Evolutionary conservation across 768 basidiomycete species (phyloP).

Genomic region (Mycena pura): DNA sequence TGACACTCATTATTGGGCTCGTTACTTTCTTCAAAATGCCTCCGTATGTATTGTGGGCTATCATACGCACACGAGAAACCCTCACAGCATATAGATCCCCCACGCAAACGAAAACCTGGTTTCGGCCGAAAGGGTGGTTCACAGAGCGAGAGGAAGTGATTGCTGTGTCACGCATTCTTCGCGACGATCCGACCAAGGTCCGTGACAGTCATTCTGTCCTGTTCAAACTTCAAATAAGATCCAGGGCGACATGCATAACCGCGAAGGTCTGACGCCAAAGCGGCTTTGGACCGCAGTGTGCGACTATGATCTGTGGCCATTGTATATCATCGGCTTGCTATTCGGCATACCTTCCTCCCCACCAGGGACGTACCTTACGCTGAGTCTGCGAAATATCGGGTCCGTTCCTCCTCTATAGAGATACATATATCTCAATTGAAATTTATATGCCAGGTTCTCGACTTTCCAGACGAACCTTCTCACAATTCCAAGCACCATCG

Average conservation of each 20-base stretch:
- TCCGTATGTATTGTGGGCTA: constrained; percentile 29
- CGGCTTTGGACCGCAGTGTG: constrained; percentile 60
- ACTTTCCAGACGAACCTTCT: constrained; percentile 69
- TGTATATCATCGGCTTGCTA: constrained; percentile 64
- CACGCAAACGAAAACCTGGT: constrained; percentile 64
- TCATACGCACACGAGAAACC: neutral
- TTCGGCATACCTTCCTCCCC: constrained; percentile 57
- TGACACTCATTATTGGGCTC: constrained; percentile 61
- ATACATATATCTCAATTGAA: neutral
- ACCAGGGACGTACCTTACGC: constrained; percentile 62
- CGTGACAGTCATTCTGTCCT: neutral
- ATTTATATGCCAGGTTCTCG: constrained; percentile 48
- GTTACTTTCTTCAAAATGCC: constrained; percentile 66
- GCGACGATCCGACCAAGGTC: constrained; percentile 69
- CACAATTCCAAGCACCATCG: constrained; percentile 60
- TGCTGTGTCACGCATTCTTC: constrained; percentile 62
- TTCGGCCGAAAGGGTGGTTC: constrained; percentile 69
- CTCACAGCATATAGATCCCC: constrained; percentile 41
- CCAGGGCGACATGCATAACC: constrained; percentile 74
- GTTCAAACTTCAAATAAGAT: neutral
- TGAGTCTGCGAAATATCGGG: constrained; percentile 63
- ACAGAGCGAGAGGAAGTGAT: constrained; percentile 67
- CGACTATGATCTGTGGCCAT: constrained; percentile 72
- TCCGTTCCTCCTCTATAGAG: constrained; percentile 21
- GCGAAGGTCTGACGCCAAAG: constrained; percentile 59